Base-by-base conservation (phyloP, 768 basidiomycete species). In the Tylopilus subfusipes region DNA sequence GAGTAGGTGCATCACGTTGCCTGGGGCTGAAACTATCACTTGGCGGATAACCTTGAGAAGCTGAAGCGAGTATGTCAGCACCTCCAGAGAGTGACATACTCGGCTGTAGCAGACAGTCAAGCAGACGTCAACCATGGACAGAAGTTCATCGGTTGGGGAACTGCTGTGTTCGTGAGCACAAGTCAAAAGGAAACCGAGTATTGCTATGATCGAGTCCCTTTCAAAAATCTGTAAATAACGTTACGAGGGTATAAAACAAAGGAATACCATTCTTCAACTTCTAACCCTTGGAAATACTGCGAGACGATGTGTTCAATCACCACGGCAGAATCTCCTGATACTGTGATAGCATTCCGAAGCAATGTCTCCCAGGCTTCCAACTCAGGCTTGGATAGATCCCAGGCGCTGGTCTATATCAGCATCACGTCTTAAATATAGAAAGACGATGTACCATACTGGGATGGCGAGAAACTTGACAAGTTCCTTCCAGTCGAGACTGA, bases 301-400 rank as follows among this genome's bases (percentile, higher is more conserved):
- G 54, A 33, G 16, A 62, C 33, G 29, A 68, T 38, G n/a, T 40
- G 40, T 12, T 62, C 60, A 8, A 57, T 53, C 7, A 68, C 54
- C 7, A 33, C n/a, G 6, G 44, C 27, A 0, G 53, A 33, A 49
- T 53, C 16, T 3, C 62, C 54, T 25, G 68, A 55, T 30, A 44
- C 42, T 11, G 63, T 39, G 27, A 78, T 40, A 2, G 75, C 66
- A 42, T 50, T 64, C 14, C 59, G 62, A 18, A 84, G 60, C 10
- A 76, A 55, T 2, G 49, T 46, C 11, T 72, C 66, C 82, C 83
- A 85, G 0, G 72, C 57, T 29, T 71, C 64, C 14, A 73, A 43
- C 54, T 83, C 82, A 1, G 58, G 46, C 7, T 71, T 63, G 0
- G 72, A 76, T 66, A 83, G 68, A 9, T 56, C 57, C 80, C 83